Evolutionary conservation across 805 yeast species (phyloP), one percentile per base, ranked within the genome.

Genomic region (Saccharomycopsis schoenii): DNA sequence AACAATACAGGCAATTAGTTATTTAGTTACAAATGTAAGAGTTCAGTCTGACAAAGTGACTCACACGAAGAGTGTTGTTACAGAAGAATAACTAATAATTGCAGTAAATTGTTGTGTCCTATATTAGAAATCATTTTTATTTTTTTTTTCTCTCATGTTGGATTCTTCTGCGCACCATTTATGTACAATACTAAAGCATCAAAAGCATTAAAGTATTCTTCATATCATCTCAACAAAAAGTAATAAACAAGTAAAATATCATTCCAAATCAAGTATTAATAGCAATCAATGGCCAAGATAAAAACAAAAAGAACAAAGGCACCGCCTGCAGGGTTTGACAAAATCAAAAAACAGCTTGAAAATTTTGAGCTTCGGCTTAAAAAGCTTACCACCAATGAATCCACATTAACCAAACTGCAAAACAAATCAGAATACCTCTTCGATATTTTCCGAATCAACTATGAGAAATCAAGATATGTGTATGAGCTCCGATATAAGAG

Each of bases 261-360:
- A 29, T 29, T 29, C 6, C 34, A 29, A 29, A 29, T 6, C 3
- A 29, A 12, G 41, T 47, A 2, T 10, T 47, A 21, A 47, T 19
- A 19, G 14, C 21, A 21, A 14, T 21, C 6, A 12, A 82, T 83
- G 86, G 78, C 84, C 15, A 79, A 77, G 58, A 70, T 76, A 58
- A 72, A 69, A 61, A 72, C 58, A 9, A 72, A 69, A 52, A 72
- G 83, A 51, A 72, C 76, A 47, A 80, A 78, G 62, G 72, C 74
- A 40, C 85, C 92, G 0, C 97, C 97, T 0, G 83, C 78, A 2
- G 97, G 93, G 4, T 90, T 79, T 69, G 80, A 78, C 2, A 84
- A 83, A 66, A 79, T 91, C 12, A 83, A 83, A 64, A 85, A 88
- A 1, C 85, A 92, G 0, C 68, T 90, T 15, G 71, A 72, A 1